These are phyloP conservation scores for Taxawa tesnikishii DNA, from an alignment of 2,329 filamentous ascomycete species.

Conservation along the genomic window DNA sequence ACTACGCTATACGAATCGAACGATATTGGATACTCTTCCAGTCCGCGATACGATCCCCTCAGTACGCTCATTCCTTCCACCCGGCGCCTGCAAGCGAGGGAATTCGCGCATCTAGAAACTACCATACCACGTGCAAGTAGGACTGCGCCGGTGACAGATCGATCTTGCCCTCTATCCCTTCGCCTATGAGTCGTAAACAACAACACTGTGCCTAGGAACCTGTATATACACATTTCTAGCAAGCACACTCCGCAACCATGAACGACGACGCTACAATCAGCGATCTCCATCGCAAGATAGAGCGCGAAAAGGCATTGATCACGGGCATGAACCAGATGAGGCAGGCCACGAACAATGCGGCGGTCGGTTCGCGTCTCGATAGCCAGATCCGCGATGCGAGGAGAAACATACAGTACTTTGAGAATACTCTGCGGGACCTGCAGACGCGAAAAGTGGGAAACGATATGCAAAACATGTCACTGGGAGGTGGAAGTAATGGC, in stretches of 20 bases:
- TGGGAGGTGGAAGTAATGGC: constrained; percentile 38
- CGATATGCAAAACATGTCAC: constrained; percentile 54
- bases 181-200: too few relatives aligned
- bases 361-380: constrained; percentile 80
- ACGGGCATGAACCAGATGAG: constrained; percentile 90
- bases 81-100: not conserved
- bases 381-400: constrained; percentile 88
- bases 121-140: too few relatives aligned
- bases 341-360: constrained; percentile 86
- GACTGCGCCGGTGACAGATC: too few relatives aligned
- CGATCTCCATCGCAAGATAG: constrained; percentile 92
- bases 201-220: too few relatives aligned
- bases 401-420: constrained; percentile 89
- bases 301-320: constrained; percentile 91
- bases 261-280: constrained; percentile 50
- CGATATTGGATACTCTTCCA: too few relatives aligned
- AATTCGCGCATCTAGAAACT: too few relatives aligned
- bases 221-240: not conserved
- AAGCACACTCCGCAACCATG: constrained; percentile 31
- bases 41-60: too few relatives aligned
- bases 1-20: too few relatives aligned
- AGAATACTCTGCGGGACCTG: constrained; percentile 80
- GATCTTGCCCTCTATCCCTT: too few relatives aligned
- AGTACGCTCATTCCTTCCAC: not conserved
- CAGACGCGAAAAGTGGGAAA: constrained; percentile 66